Percentiles rank a stretch among this genome's conserved stretches.
Evolutionary conservation across 371 early-diverging fungal species (phyloP).

Genomic region (Blastocladiella emersonii): DNA sequence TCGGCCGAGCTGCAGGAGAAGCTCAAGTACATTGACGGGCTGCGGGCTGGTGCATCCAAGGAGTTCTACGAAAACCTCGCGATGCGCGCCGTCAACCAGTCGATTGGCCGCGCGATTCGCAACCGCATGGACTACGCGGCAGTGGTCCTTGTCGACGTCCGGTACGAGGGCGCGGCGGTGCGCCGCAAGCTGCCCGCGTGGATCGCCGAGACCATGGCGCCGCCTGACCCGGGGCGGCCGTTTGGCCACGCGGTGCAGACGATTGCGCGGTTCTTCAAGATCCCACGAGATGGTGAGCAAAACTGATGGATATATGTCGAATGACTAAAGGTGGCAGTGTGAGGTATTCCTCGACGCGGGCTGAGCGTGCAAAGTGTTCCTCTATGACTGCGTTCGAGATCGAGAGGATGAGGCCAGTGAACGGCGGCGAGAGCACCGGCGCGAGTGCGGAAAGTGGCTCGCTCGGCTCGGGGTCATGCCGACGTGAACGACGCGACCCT

Average conservation of each 20-base stretch:
- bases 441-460: no score
- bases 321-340: no score
- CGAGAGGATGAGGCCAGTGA: no score
- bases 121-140: conserved; percentile 67
- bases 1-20: conserved; percentile 60
- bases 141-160: conserved; percentile 39
- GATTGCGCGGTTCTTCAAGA: neutral
- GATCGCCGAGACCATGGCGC: conserved; percentile 16
- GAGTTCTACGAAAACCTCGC: conserved; percentile 82
- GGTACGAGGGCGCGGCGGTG: conserved; percentile 22
- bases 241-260: neutral
- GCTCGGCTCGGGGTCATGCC: no score
- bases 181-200: conserved; percentile 28
- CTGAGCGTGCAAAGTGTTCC: no score
- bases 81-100: conserved; percentile 95
- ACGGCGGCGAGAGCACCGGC: no score
- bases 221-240: neutral
- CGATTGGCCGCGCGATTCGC: conserved; percentile 86
- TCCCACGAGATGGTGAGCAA: no score
- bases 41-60: neutral
- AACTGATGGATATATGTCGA: no score
- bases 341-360: no score
- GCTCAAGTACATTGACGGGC: conserved; percentile 40
- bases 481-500: no score
- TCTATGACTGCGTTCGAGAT: no score